A percentile compares a stretch with the other conserved stretches of the same genome.
Evolutionary conservation across 2,329 filamentous ascomycete species (phyloP).

Genomic region (Shiraia bambusicola): DNA sequence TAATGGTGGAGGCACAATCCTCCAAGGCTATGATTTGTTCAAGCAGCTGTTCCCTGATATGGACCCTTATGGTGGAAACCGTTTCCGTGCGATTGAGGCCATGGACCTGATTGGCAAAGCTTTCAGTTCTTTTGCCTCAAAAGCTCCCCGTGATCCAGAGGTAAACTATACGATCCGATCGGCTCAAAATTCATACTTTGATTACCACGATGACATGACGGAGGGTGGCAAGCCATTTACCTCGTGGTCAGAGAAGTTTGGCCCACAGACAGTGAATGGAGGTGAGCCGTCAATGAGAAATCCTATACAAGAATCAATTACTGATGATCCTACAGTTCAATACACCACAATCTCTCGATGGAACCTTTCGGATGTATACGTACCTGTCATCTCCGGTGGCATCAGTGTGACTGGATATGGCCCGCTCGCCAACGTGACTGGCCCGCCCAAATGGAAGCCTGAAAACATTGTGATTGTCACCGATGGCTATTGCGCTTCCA

Average conservation of each 20-base stretch:
- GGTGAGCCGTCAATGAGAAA: constrained; percentile 9
- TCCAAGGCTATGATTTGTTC: constrained; percentile 64
- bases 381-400: constrained; percentile 33
- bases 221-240: constrained; percentile 54
- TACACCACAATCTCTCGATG: constrained; percentile 38
- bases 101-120: constrained; percentile 49
- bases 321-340: constrained; percentile 43
- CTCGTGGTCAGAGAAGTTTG: constrained; percentile 49
- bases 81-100: constrained; percentile 54
- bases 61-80: constrained; percentile 53
- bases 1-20: constrained; percentile 61
- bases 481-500: constrained; percentile 61
- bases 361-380: constrained; percentile 41
- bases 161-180: constrained; percentile 42
- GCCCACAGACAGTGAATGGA: constrained; percentile 33
- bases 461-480: constrained; percentile 57
- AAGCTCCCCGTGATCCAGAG: constrained; percentile 33
- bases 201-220: constrained; percentile 51
- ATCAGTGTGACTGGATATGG: constrained; percentile 42
- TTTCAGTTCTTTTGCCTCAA: constrained; percentile 36
- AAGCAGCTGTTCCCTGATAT: constrained; percentile 57
- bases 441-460: constrained; percentile 53
- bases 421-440: constrained; percentile 46
- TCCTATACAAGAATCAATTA: neutral
- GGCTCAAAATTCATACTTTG: constrained; percentile 47